phyloP scores from a whole-genome alignment of 2,329 filamentous ascomycete species.

The Alternaria atra region DNA sequence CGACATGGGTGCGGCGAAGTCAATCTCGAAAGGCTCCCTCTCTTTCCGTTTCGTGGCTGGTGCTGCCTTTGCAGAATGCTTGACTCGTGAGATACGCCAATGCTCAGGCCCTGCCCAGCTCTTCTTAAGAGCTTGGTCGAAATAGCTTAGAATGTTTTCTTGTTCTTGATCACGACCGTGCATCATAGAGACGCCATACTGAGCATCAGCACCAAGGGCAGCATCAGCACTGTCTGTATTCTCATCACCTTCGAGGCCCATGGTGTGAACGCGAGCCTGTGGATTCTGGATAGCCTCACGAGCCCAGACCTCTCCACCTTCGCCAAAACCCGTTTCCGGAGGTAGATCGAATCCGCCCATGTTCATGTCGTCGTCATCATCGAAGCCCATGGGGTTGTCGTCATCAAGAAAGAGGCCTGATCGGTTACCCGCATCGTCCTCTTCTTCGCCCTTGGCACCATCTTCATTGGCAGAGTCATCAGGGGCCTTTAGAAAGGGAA shows the following conservation, averaged over 20 bases:
- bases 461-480: slow-evolving; percentile 85
- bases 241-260: slow-evolving; percentile 65
- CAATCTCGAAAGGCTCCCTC: slow-evolving; percentile 94
- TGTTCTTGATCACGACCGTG: slow-evolving; percentile 76
- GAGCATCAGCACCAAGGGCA: slow-evolving; percentile 65
- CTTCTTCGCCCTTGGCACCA: slow-evolving; percentile 57
- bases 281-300: slow-evolving; percentile 86
- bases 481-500: slow-evolving; percentile 88
- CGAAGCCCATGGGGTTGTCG: slow-evolving; percentile 83
- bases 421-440: slow-evolving; percentile 63
- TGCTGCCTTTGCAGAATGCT: slow-evolving; percentile 70
- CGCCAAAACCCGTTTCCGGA: slow-evolving; percentile 84
- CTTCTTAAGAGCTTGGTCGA: slow-evolving; percentile 94
- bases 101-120: slow-evolving; percentile 99
- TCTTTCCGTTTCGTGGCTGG: slow-evolving; percentile 78
- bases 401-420: slow-evolving; percentile 88
- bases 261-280: slow-evolving; percentile 81
- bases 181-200: slow-evolving; percentile 82
- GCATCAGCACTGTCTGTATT: slow-evolving; percentile 58
- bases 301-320: slow-evolving; percentile 96
- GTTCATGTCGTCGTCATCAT: slow-evolving; percentile 68
- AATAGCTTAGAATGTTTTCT: slow-evolving; percentile 97
- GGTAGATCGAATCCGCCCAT: slow-evolving; percentile 69
- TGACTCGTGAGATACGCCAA: slow-evolving; percentile 96
- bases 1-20: slow-evolving; percentile 82